Base-by-base conservation (phyloP, 495 filamentous ascomycete species). In the Hypoxylon rickii region DNA sequence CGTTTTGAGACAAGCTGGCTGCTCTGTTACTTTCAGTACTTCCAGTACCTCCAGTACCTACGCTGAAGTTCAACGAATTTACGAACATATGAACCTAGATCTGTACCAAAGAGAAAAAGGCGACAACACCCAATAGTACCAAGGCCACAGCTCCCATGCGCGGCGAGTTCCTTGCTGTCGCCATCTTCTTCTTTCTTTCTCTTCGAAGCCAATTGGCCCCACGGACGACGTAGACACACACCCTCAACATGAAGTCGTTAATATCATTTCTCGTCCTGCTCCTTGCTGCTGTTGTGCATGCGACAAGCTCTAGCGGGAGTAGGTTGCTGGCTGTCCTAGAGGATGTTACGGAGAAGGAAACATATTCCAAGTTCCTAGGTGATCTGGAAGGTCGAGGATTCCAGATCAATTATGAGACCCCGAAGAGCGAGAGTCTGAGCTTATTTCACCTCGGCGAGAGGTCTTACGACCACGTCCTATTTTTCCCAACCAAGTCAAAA, bases 401-500 rank as follows among this genome's bases (percentile, higher is more conserved):
- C 72, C 77, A 88, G 55, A 58, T 95, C 46, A 75, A 82, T 19
- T 89, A 90, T 71, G 85, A 92, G 74, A 89, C 90, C 1, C 92
- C 93, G 45, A 97, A 96, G 76, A 87, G 81, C 71, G 85, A 94
- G 33, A 76, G 81, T 58, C 79, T 98, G 62, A 80, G 86, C 39
- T 79, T 98, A 55, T 96, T 97, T 79, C 75, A 84, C 66, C 85
- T 89, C 56, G 95, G 94, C 69, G 91, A 93, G 73, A 85, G 85
- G 70, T 81, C 83, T 55, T 96, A 92, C 71, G 94, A 97, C 76
- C 93, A 98, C 66, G 73, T 96, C 44, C 70, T 97, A 44, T 79
- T 98, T 53, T 83, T 97, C 22, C 94, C 94, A 18, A 80, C 87
- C 13, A 93, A 89, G 73, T 84, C 89, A 3, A 97, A 97, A 80